These are phyloP conservation scores for thale cress (Arabidopsis thaliana) DNA, from an alignment of 345 rosid species.

Conservation along the genomic window TAIR10.1 NC_003071.7:15531501-15532000, in stretches of 20 bases:
- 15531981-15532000: conserved; percentile 75
- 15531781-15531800: conserved; percentile 70
- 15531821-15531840: conserved; percentile 54
- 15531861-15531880: conserved; percentile 72
- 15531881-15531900: conserved; percentile 70
- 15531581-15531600: conserved; percentile 90
- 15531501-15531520: conserved; percentile 77
- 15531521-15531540: conserved; percentile 58
- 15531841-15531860: conserved; percentile 63
- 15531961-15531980: conserved; percentile 60
- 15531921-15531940: conserved; percentile 52
- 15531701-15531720: conserved; percentile 53
- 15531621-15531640: conserved; percentile 48
- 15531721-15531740: conserved; percentile 58
- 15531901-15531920: conserved; percentile 72
- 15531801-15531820: conserved; percentile 50
- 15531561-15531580: conserved; percentile 63
- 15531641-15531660: conserved; percentile 61
- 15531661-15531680: conserved; percentile 75
- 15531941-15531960: conserved; percentile 59
- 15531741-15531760: conserved; percentile 52
- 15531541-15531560: conserved; percentile 55
- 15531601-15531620: conserved; percentile 51
- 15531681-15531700: conserved; percentile 67
- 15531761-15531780: conserved; percentile 78